Percentiles rank a stretch among this genome's conserved stretches.
These are phyloP conservation scores for Yarrowia sp. DNA, from an alignment of 805 yeast species.

Conservation along the genomic window DNA sequence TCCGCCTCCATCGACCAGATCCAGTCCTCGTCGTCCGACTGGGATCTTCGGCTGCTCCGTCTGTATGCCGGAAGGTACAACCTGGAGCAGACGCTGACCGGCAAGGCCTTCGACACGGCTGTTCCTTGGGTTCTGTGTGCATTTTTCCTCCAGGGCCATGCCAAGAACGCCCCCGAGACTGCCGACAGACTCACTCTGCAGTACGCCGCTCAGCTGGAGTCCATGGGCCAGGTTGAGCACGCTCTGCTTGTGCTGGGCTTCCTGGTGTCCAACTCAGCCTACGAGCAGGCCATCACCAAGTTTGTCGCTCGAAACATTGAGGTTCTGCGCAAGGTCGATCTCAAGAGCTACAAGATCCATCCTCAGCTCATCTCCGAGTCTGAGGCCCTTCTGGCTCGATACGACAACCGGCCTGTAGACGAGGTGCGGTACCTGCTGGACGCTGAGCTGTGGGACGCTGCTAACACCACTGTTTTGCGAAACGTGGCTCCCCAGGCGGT, in stretches of 20 bases:
- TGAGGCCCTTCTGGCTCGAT: constrained; percentile 63
- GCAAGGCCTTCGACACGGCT: constrained; percentile 40
- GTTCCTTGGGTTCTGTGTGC: constrained; percentile 42
- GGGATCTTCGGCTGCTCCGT: constrained; percentile 41
- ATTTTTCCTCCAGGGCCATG: constrained; percentile 41
- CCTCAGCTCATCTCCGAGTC: constrained; percentile 42
- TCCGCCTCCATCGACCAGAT: constrained; percentile 6
- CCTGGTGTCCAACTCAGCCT: constrained; percentile 16
- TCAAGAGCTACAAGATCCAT: background rate
- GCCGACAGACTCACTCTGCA: background rate
- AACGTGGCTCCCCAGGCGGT: constrained; percentile 78
- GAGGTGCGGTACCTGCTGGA: constrained; percentile 67
- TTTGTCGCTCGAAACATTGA: constrained; percentile 17
- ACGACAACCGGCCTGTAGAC: constrained; percentile 59
- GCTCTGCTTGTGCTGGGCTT: constrained; percentile 31
- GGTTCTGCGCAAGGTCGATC: background rate
- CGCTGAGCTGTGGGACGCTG: constrained; percentile 67
- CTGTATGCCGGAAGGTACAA: constrained; percentile 39
- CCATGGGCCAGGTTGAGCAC: constrained; percentile 6
- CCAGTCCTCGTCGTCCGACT: background rate
- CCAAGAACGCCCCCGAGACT: constrained; percentile 12
- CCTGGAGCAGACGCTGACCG: constrained; percentile 40
- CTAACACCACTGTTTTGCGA: constrained; percentile 63
- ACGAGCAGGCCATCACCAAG: constrained; percentile 11
- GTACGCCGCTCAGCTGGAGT: constrained; percentile 32